Evolutionary conservation across 768 basidiomycete species (phyloP), one percentile per base, ranked within the genome.

Genomic region (Serendipita indica): DNA sequence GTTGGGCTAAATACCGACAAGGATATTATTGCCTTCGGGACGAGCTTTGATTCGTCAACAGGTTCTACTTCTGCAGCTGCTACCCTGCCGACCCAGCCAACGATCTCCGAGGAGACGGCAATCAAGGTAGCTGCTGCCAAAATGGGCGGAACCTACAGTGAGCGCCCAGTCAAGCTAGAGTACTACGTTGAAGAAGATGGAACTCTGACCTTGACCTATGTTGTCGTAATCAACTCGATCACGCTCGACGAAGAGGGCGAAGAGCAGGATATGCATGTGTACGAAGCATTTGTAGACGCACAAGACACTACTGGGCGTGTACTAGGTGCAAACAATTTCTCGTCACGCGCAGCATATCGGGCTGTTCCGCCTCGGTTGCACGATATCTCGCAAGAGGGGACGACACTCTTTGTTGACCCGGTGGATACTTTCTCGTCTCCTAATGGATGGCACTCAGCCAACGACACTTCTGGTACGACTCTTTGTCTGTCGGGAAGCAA

Each of bases 21-120:
- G 62, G 72, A 72, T 63, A 71, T 74, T 28, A 60, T 71, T 60
- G 67, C 75, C 0, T 73, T 77, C 59, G 73, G 76, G 20, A 72
- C 73, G 10, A 77, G 74, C 0, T 78, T 78, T n/a, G n/a, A n/a
- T n/a, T n/a, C n/a, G n/a, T n/a, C n/a, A n/a, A n/a, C 45, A 10
- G 12, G 22, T 45, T 39, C 57, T 2, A 41, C n/a, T n/a, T n/a
- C n/a, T n/a, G 35, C 10, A 10, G 10, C n/a, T 39, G 61, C 61
- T 6, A 62, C 12, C 35, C n/a, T 39, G 35, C n/a, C 35, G 35
- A 39, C 12, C 37, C 13, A 12, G 13, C 37, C 37, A 39, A 13
- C 37, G 13, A 39, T 39, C 18, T 39, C 37, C 18, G 13, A 39
- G 18, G 37, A 39, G 18, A 52, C 22, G 16, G 61, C 61, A 3